Evolutionary conservation across 371 early-diverging fungal species (phyloP).

Genomic region (Lichtheimia ornata): DNA sequence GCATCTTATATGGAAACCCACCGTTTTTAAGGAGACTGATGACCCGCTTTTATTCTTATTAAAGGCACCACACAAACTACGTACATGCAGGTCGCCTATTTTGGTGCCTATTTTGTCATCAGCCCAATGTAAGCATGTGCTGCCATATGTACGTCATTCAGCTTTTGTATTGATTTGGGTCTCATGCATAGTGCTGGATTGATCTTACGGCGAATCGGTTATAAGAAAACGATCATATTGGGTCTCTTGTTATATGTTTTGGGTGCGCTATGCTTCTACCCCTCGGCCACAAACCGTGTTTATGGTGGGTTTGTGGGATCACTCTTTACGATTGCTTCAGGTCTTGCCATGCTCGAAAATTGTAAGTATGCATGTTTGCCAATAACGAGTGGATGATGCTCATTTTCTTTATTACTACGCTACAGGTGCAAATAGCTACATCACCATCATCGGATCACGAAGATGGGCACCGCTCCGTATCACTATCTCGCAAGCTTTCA

Average conservation of each 20-base stretch:
- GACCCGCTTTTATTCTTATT: not conserved
- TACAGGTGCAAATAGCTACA: constrained; percentile 48
- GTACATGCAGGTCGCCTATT: constrained; percentile 52
- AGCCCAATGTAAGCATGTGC: constrained; percentile 42
- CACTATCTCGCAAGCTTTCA: constrained; percentile 47
- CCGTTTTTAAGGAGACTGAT: not conserved
- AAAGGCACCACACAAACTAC: constrained; percentile 48
- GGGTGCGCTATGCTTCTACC: constrained; percentile 51
- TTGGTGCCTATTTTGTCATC: constrained; percentile 50
- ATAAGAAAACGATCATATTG: constrained; percentile 44
- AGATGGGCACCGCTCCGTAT: constrained; percentile 42
- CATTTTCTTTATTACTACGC: not conserved
- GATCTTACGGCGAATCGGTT: constrained; percentile 43
- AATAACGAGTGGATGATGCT: not conserved
- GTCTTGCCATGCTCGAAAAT: constrained; percentile 48
- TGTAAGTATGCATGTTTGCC: constrained; percentile 24
- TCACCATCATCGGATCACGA: constrained; percentile 41
- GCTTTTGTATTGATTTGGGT: not conserved
- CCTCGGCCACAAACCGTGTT: constrained; percentile 31
- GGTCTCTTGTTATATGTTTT: constrained; percentile 46
- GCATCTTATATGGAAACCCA: not conserved
- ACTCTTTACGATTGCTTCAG: constrained; percentile 49
- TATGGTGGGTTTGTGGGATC: constrained; percentile 52
- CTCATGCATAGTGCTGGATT: constrained; percentile 39
- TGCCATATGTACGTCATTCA: not conserved